These are phyloP conservation scores for Chamaenerion angustifolium DNA, from an alignment of 345 rosid species.

Conservation along the genomic window DNA sequence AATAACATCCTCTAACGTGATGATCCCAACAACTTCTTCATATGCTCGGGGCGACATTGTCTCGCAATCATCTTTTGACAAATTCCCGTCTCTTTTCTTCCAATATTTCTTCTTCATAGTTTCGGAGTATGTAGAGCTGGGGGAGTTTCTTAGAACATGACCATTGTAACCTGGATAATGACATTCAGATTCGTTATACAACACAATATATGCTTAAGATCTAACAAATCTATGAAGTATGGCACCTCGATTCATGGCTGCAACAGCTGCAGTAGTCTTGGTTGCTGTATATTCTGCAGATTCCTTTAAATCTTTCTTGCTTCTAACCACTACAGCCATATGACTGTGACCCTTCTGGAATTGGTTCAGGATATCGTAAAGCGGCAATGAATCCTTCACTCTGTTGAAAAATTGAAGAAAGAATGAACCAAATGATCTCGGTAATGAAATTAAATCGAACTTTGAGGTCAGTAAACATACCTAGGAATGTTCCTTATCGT, in stretches of 20 bases:
- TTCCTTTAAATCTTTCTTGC: constrained; percentile 20
- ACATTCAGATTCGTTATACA: no score
- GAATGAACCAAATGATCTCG: background rate
- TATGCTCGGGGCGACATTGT: constrained; percentile 12
- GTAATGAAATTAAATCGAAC: background rate
- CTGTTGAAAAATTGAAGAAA: constrained; percentile 14
- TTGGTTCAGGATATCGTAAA: constrained; percentile 51
- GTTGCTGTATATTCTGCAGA: constrained; percentile 13
- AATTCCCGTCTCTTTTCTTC: constrained; percentile 2
- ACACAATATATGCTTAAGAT: no score
- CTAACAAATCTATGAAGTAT: no score
- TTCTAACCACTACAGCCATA: constrained; percentile 39
- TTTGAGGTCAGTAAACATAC: constrained; percentile 13
- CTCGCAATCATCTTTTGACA: constrained; percentile 18
- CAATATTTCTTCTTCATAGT: background rate
- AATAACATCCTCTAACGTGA: constrained; percentile 86
- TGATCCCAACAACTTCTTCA: constrained; percentile 60
- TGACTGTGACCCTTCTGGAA: constrained; percentile 29
- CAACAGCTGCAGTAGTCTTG: constrained; percentile 4
- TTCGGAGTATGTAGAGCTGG: constrained; percentile 11
- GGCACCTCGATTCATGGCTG: background rate
- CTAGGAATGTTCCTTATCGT: constrained; percentile 60
- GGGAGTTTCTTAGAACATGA: constrained; percentile 6
- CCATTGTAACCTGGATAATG: no score
- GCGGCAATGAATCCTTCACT: constrained; percentile 45